A percentile compares a stretch with the other conserved stretches of the same genome.
phyloP scores from a whole-genome alignment of 495 filamentous ascomycete species.

The Tuber brumale region DNA sequence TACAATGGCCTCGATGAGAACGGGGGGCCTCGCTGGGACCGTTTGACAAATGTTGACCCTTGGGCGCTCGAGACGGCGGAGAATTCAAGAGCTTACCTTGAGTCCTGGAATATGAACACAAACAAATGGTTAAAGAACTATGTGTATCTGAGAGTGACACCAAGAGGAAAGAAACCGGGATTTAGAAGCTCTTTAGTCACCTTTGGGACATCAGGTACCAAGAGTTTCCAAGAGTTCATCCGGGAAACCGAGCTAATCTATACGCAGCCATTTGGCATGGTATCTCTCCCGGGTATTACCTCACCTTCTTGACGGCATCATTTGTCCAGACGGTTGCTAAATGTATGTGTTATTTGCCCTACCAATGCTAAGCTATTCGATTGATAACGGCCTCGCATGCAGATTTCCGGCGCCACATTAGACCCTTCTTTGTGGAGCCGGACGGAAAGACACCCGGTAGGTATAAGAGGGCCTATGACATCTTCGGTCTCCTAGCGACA shows the following conservation, averaged over 20 bases:
- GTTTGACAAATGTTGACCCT: slow-evolving; percentile 79
- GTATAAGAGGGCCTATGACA: slow-evolving; percentile 79
- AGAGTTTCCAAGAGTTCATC: neutral
- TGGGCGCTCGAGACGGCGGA: slow-evolving; percentile 78
- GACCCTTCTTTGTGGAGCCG: slow-evolving; percentile 82
- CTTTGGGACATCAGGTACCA: slow-evolving; percentile 58
- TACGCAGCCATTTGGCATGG: slow-evolving; percentile 83
- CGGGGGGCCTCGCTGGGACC: slow-evolving; percentile 79
- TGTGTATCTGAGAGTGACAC: slow-evolving; percentile 89
- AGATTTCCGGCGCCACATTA: slow-evolving; percentile 84
- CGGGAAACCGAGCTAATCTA: neutral
- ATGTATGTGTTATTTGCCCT: slow-evolving; percentile 52
- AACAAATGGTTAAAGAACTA: slow-evolving; percentile 96
- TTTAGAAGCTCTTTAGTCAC: slow-evolving; percentile 93
- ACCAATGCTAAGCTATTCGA: neutral
- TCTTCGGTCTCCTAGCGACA: slow-evolving; percentile 69
- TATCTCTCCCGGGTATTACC: slow-evolving; percentile 93
- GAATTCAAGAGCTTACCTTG: slow-evolving; percentile 81
- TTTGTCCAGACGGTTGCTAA: slow-evolving; percentile 91
- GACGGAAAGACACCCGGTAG: slow-evolving; percentile 58
- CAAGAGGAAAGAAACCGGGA: slow-evolving; percentile 89
- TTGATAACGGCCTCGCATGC: slow-evolving; percentile 8
- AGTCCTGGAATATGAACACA: slow-evolving; percentile 96
- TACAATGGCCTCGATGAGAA: slow-evolving; percentile 85
- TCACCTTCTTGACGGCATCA: slow-evolving; percentile 79